These are phyloP conservation scores for Claviceps humidiphila DNA, from an alignment of 2,329 filamentous ascomycete species.

Conservation along the genomic window DNA sequence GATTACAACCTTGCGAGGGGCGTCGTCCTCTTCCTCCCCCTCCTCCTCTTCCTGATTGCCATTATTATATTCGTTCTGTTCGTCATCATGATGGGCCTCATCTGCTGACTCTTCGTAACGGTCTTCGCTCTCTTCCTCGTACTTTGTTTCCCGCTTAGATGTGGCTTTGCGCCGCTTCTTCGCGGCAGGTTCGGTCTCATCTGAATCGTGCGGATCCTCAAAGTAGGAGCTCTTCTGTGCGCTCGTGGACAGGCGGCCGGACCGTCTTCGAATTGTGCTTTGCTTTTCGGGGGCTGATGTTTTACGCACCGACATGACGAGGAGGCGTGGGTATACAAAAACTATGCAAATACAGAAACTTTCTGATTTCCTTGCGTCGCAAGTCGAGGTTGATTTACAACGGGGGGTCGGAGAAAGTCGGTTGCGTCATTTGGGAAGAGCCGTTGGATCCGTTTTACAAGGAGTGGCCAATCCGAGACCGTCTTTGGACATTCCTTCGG, in stretches of 20 bases:
- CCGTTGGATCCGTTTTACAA: not conserved
- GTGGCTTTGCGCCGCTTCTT: conserved; percentile 18
- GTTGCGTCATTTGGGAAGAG: conserved; percentile 4
- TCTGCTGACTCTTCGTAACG: conserved; percentile 14
- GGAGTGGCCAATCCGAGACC: not conserved
- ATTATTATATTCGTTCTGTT: conserved; percentile 14
- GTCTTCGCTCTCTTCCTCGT: conserved; percentile 9
- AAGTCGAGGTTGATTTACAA: no score
- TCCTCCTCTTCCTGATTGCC: not conserved
- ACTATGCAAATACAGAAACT: not conserved
- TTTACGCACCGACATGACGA: conserved; percentile 3
- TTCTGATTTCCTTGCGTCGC: no score
- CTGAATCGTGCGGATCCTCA: conserved; percentile 16
- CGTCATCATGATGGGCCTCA: conserved; percentile 12
- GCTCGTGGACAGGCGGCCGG: conserved; percentile 31
- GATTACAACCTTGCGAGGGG: conserved; percentile 20
- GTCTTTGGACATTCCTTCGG: not conserved
- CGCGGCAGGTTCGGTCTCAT: conserved; percentile 8
- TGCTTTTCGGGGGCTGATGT: not conserved
- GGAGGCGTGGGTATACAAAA: not conserved
- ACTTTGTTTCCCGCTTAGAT: conserved; percentile 9
- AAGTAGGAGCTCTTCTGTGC: conserved; percentile 40
- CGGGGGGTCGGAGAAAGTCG: not conserved
- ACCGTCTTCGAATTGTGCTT: conserved; percentile 26
- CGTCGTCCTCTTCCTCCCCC: conserved; percentile 20